phyloP scores from a whole-genome alignment of 768 basidiomycete genomes.

The Rhizopogon vinicolor region DNA sequence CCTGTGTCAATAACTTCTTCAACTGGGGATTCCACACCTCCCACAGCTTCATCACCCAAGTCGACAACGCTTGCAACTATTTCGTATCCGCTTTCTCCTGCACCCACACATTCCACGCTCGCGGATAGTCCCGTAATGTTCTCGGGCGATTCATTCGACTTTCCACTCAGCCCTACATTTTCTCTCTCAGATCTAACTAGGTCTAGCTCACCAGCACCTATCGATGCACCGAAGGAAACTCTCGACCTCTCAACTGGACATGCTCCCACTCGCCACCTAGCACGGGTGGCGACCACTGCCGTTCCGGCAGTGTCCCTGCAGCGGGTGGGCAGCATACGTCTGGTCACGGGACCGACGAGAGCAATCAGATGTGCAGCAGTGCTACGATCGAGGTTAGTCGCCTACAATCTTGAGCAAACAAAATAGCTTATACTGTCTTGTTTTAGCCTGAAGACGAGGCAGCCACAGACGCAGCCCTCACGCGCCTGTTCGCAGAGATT shows the following conservation, averaged over 20 bases:
- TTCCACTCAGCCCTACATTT: constrained; percentile 34
- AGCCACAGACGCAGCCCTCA: constrained; percentile 34
- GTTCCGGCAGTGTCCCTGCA: constrained; percentile 76
- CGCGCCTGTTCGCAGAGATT: constrained; percentile 30
- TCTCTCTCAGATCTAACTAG: constrained; percentile 32
- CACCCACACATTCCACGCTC: constrained; percentile 38
- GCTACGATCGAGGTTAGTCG: constrained; percentile 31
- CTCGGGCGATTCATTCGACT: constrained; percentile 21
- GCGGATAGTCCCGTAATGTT: constrained; percentile 27
- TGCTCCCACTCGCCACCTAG: constrained; percentile 92
- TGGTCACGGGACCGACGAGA: constrained; percentile 22
- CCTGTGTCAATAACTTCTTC: constrained; percentile 18
- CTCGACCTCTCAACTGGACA: constrained; percentile 29
- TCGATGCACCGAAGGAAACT: constrained; percentile 15
- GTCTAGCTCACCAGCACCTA: constrained; percentile 25
- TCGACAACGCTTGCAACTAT: constrained; percentile 25
- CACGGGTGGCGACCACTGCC: constrained; percentile 90
- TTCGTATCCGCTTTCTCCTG: constrained; percentile 35
- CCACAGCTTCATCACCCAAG: constrained; percentile 19
- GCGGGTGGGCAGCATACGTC: constrained; percentile 67
- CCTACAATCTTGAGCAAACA: constrained; percentile 13
- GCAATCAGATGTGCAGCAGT: constrained; percentile 9
- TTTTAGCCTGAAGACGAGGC: constrained; percentile 46
- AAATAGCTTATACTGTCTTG: constrained; percentile 16
- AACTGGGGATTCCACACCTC: constrained; percentile 16